Evolutionary conservation across 1,139 yeast species (phyloP).

Genomic region (Taphrina deformans): DNA sequence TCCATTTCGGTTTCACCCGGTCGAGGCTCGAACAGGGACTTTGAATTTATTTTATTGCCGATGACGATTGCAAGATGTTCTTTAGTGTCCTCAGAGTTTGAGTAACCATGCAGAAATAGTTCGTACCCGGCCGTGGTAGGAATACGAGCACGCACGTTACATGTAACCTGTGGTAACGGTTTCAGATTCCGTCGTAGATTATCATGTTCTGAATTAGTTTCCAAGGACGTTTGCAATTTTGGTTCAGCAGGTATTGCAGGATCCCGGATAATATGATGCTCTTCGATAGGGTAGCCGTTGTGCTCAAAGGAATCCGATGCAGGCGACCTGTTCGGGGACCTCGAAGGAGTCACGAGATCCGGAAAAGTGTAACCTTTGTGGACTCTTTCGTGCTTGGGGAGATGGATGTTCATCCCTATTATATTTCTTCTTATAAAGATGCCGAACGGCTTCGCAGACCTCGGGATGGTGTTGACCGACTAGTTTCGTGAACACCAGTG

Average conservation of each 20-base stretch:
- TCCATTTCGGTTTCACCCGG: conserved; percentile 81
- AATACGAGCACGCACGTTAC: conserved; percentile 88
- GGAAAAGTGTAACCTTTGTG: conserved; percentile 17
- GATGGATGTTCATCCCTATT: background rate
- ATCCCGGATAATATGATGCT: conserved; percentile 4
- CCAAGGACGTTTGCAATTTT: background rate
- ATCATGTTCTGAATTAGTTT: conserved; percentile 9
- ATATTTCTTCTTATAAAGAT: too few relatives aligned
- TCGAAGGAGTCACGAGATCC: conserved; percentile 28
- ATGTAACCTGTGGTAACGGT: conserved; percentile 68
- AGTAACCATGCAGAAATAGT: conserved; percentile 83
- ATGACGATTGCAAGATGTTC: conserved; percentile 97
- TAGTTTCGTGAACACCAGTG: too few relatives aligned
- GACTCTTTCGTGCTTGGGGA: background rate
- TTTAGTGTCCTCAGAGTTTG: conserved; percentile 80
- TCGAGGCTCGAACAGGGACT: conserved; percentile 62
- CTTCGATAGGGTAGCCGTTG: conserved; percentile 4
- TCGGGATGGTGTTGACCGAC: too few relatives aligned
- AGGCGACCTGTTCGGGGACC: conserved; percentile 11
- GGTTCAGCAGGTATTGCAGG: background rate
- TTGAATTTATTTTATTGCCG: conserved; percentile 85
- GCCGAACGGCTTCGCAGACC: too few relatives aligned
- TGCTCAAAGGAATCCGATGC: conserved; percentile 3
- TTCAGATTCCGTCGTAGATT: conserved; percentile 22
- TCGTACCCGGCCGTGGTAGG: conserved; percentile 95